Percentiles rank a stretch among this genome's conserved stretches.
phyloP scores from a whole-genome alignment of 768 basidiomycete genomes.

The Tylopilus balloui region DNA sequence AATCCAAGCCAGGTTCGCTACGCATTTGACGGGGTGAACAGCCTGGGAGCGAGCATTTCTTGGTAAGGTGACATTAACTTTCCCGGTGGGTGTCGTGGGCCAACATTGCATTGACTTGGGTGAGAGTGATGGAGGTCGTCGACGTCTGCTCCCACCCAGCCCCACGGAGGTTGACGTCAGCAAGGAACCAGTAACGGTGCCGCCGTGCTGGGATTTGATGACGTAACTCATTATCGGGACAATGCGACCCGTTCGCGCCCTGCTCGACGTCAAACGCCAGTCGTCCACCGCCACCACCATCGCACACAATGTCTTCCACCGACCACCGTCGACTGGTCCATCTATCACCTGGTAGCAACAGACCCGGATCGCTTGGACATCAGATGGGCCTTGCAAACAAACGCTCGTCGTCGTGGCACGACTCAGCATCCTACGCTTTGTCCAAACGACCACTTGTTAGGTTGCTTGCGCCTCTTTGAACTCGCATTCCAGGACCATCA shows the following conservation, averaged over 20 bases:
- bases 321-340: neutral
- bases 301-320: neutral
- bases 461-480: neutral
- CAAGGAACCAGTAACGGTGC: too few relatives aligned
- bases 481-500: conserved; percentile 17
- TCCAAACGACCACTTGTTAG: neutral
- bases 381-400: neutral
- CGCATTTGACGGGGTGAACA: neutral
- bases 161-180: too few relatives aligned
- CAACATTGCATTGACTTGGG: neutral
- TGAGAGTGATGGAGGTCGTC: too few relatives aligned
- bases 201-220: too few relatives aligned
- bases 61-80: neutral
- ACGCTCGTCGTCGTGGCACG: neutral
- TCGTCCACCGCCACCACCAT: too few relatives aligned
- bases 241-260: too few relatives aligned
- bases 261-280: too few relatives aligned
- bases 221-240: too few relatives aligned
- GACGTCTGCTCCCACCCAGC: too few relatives aligned
- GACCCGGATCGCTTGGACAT: conserved; percentile 3
- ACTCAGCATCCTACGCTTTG: conserved; percentile 15
- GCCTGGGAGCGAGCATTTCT: conserved; percentile 9
- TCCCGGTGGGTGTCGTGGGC: conserved; percentile 1
- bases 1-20: conserved; percentile 5
- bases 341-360: neutral